Evolutionary conservation across 768 basidiomycete species (phyloP).

Genomic region (Omphalotus guepiniiformis): DNA sequence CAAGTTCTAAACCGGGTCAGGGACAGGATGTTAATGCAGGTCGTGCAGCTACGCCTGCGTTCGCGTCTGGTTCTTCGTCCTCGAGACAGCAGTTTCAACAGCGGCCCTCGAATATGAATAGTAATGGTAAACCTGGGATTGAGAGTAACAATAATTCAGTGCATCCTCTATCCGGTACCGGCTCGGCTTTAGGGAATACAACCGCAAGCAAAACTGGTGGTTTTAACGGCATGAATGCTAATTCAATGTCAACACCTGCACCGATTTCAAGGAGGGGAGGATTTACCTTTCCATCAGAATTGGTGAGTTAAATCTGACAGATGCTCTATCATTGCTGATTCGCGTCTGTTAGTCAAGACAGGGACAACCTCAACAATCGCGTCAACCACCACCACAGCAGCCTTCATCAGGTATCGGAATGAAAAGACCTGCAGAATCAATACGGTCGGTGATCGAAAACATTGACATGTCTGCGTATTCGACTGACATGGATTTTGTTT

Average conservation of each 20-base stretch:
- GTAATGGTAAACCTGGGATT: neutral
- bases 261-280: conserved; percentile 6
- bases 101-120: neutral
- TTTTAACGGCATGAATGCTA: neutral
- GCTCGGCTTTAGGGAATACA: neutral
- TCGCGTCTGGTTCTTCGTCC: neutral
- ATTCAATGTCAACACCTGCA: neutral
- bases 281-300: conserved; percentile 5
- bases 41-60: neutral
- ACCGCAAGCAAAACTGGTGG: too few relatives aligned
- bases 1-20: neutral
- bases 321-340: neutral
- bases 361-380: neutral
- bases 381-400: conserved; percentile 1
- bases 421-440: neutral
- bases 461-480: neutral
- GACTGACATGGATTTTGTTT: too few relatives aligned
- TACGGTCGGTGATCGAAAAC: neutral
- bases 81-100: neutral
- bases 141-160: neutral
- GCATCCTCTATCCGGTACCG: neutral
- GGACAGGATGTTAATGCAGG: neutral
- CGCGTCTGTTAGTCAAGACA: neutral
- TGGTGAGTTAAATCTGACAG: neutral
- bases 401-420: neutral